Percentiles rank a stretch among this genome's conserved stretches.
phyloP scores from a whole-genome alignment of 2,329 filamentous ascomycete genomes.

The Arthroderma sp. region DNA sequence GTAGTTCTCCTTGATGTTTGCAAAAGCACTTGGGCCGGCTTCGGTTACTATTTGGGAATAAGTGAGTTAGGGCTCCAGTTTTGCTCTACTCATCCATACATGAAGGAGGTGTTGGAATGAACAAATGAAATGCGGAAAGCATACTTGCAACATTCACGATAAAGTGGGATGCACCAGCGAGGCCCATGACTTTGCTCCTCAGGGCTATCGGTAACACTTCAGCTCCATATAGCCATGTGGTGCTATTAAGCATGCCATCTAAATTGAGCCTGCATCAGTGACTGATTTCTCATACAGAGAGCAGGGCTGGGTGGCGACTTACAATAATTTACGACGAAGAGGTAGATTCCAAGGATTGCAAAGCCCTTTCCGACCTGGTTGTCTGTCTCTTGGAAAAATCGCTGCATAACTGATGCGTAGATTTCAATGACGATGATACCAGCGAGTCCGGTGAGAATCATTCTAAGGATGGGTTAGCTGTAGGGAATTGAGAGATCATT shows the following conservation, averaged over 20 bases:
- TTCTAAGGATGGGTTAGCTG: constrained; percentile 22
- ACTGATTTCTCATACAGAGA: constrained; percentile 1
- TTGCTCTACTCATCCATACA: background rate
- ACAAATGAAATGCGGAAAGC: constrained; percentile 3
- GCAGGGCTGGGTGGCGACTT: constrained; percentile 12
- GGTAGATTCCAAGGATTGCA: constrained; percentile 46
- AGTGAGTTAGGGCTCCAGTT: background rate
- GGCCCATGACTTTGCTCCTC: constrained; percentile 43
- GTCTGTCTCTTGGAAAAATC: constrained; percentile 41
- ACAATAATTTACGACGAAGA: constrained; percentile 46
- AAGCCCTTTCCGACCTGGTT: constrained; percentile 47
- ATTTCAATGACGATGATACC: constrained; percentile 45
- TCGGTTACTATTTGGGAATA: constrained; percentile 30
- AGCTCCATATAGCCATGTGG: constrained; percentile 44
- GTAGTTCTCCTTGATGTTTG: constrained; percentile 46
- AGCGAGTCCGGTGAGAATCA: constrained; percentile 42
- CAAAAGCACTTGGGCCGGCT: constrained; percentile 43
- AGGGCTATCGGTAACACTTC: constrained; percentile 42
- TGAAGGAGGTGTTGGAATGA: background rate
- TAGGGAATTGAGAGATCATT: background rate
- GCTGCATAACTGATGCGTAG: constrained; percentile 47
- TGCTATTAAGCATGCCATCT: constrained; percentile 42
- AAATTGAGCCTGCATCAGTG: background rate
- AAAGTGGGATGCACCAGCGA: constrained; percentile 41
- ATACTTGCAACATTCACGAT: constrained; percentile 41